phyloP scores from a whole-genome alignment of 1,139 yeast genomes.

The Yamadazyma aaseri region DNA sequence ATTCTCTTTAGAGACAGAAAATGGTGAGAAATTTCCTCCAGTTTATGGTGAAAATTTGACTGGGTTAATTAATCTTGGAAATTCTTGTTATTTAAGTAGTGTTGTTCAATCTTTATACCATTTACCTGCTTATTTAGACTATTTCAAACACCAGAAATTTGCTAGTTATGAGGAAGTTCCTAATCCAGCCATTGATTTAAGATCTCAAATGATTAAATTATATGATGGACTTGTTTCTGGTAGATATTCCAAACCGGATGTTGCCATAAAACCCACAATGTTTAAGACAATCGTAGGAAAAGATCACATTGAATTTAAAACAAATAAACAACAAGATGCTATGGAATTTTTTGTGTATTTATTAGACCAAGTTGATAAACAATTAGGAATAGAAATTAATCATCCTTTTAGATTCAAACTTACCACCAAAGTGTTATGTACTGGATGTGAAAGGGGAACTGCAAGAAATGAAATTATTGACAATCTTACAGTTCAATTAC shows the following conservation, averaged over 20 bases:
- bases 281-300: constrained; percentile 77
- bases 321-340: constrained; percentile 93
- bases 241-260: constrained; percentile 58
- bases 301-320: constrained; percentile 76
- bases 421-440: constrained; percentile 66
- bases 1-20: constrained; percentile 71
- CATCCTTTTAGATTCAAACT: constrained; percentile 61
- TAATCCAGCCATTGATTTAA: constrained; percentile 65
- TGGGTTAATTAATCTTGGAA: constrained; percentile 87
- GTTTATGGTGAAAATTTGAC: constrained; percentile 69
- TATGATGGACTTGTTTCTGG: constrained; percentile 81
- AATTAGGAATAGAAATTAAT: constrained; percentile 43
- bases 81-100: constrained; percentile 87
- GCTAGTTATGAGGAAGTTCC: constrained; percentile 24
- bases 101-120: constrained; percentile 66
- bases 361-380: constrained; percentile 60
- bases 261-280: constrained; percentile 73
- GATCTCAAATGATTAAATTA: constrained; percentile 71
- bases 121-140: constrained; percentile 36
- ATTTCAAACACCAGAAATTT: constrained; percentile 27
- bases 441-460: constrained; percentile 59
- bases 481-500: constrained; percentile 62
- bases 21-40: constrained; percentile 65
- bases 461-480: constrained; percentile 63
- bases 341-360: constrained; percentile 80